Conservation (phyloP, 805 yeast species). For the Naumovozyma baii region DNA sequence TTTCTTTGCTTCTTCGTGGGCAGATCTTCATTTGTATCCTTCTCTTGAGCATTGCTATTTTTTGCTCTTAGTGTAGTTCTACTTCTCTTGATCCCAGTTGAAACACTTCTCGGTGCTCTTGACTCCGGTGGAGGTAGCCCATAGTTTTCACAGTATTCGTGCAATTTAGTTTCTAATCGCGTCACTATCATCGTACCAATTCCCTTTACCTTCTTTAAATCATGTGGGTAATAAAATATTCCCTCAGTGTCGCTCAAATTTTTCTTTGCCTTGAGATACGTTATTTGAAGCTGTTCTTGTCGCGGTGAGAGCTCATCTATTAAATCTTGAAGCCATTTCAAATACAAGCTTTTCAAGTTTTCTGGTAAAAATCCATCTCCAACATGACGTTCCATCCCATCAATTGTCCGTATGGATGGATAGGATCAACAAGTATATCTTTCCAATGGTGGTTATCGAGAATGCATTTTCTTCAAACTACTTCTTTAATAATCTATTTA, state of each 20-base stretch:
- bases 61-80: conserved; percentile 11
- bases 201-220: conserved; percentile 49
- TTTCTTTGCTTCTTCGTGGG: conserved; percentile 16
- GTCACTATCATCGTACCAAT: conserved; percentile 65
- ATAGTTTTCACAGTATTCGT: conserved; percentile 46
- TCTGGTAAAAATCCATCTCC: conserved; percentile 24
- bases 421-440: background rate
- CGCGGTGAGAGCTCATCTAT: conserved; percentile 36
- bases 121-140: conserved; percentile 29
- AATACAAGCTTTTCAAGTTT: conserved; percentile 44
- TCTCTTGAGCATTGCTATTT: conserved; percentile 8
- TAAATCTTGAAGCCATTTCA: conserved; percentile 50
- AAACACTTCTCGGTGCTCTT: conserved; percentile 5
- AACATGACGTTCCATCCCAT: background rate
- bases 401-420: background rate
- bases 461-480: no score
- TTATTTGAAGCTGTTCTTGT: conserved; percentile 43
- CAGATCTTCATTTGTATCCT: conserved; percentile 2
- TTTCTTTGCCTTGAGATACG: conserved; percentile 48
- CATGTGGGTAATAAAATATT: conserved; percentile 44
- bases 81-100: conserved; percentile 9
- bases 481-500: no score
- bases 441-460: background rate
- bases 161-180: conserved; percentile 38
- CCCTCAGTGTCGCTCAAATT: conserved; percentile 38